Conservation (phyloP, 73 alveolate species). For the Blepharisma japonicum region DNA sequence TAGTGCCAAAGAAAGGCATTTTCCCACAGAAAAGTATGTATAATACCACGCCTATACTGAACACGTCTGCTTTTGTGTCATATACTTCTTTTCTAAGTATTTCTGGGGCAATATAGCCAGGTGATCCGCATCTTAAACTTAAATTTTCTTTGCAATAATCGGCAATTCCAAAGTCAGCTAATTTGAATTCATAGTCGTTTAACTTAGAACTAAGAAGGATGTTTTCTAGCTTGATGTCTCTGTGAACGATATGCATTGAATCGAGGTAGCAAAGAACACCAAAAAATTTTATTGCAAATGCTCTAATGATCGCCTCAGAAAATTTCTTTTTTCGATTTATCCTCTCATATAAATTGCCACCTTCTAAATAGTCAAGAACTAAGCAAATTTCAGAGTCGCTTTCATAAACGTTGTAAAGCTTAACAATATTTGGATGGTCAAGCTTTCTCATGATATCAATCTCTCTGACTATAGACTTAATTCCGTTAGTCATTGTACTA, state of each 20-base stretch:
- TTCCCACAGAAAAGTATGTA: conserved; percentile 49
- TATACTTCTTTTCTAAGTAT: conserved; percentile 45
- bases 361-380: conserved; percentile 64
- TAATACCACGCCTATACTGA: conserved; percentile 53
- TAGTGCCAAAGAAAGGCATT: conserved; percentile 42
- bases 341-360: conserved; percentile 77
- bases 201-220: conserved; percentile 58
- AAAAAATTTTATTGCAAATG: conserved; percentile 57
- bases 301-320: conserved; percentile 59
- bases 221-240: conserved; percentile 97
- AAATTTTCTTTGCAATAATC: background rate
- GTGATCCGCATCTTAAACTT: conserved; percentile 57
- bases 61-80: conserved; percentile 48
- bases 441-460: conserved; percentile 79
- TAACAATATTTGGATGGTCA: conserved; percentile 83
- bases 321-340: conserved; percentile 58
- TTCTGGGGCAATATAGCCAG: conserved; percentile 65
- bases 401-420: conserved; percentile 69
- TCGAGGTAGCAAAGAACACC: conserved; percentile 76
- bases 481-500: background rate
- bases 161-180: conserved; percentile 57
- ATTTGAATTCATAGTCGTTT: conserved; percentile 27
- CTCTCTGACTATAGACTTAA: conserved; percentile 79
- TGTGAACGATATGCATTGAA: conserved; percentile 76
- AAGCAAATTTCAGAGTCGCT: conserved; percentile 63